Base-by-base conservation (phyloP, 1,284 basidiomycete genomes). In the Meripilus lineatus region DNA sequence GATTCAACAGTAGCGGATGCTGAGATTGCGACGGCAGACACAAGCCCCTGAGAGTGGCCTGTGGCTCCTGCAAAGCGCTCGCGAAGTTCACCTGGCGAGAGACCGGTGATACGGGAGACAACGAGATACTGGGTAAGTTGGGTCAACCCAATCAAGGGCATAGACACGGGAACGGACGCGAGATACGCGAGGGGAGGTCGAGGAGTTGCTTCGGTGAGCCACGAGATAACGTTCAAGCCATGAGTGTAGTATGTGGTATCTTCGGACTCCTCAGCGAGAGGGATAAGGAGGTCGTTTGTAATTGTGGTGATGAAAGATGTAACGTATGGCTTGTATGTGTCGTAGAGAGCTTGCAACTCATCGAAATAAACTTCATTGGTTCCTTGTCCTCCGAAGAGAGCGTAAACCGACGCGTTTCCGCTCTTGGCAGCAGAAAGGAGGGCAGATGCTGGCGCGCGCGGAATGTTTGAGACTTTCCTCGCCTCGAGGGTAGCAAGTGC, bases 331-430 rank as follows among this genome's bases (percentile, higher is more conserved):
- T 76, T 81, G 75, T 97, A 98, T 48, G 83, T 85, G 68, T 96
- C 86, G 68, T 89, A 95, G 47, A 99, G 82, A 35, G 73, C 72
- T 69, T 96, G 89, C 17, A 99, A 80, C 71, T 98, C 95, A 63
- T 94, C 89, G 64, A 97, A 93, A 72, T 98, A 98, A 51, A 95
- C 89, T 68, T 99, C 95, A 66, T 98, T 98, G 53, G 89, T 92
- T 54, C 95, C 95, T 67, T 99, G 95, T n/a, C 96, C 96, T 50
- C 95, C 95, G 59, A 99, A 99, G 46, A 99, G 74, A 45, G 90
- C 95, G 69, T 89, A 97, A 52, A 96, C 71, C 48, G 88, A 86
- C 25, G 92, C 85, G 42, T 87, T 75, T 42, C 82, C 81, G 20
- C 77, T 68, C 45, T 72, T 67, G 37, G 84, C 84, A 22, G 89